These are phyloP conservation scores for Pichia sp. DNA, from an alignment of 1,139 yeast genomes.

Conservation along the genomic window DNA sequence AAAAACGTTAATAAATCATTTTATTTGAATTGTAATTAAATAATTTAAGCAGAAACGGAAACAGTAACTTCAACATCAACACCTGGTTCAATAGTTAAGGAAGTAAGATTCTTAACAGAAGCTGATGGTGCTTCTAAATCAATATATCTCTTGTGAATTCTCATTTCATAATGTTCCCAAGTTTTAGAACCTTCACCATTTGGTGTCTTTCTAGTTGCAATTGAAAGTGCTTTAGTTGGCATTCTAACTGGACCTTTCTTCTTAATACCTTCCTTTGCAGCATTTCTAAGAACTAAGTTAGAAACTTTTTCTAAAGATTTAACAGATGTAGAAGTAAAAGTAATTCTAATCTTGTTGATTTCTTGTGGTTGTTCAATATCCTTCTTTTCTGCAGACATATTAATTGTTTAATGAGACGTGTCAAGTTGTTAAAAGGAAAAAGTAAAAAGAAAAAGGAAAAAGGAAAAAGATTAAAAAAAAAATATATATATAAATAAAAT, in stretches of 20 bases:
- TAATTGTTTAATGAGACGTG: constrained; percentile 27
- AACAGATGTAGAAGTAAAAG: constrained; percentile 98
- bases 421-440: constrained; percentile 10
- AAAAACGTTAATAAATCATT: too few relatives aligned
- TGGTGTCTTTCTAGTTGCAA: constrained; percentile 99
- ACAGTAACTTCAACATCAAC: constrained; percentile 54
- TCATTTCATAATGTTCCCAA: constrained; percentile 99
- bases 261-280: constrained; percentile 72
- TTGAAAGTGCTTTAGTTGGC: constrained; percentile 98
- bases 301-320: constrained; percentile 96
- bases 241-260: constrained; percentile 99
- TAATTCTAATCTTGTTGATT: constrained; percentile 97
- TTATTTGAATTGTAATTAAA: background rate
- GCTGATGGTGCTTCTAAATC: constrained; percentile 97
- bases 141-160: constrained; percentile 99
- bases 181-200: constrained; percentile 99
- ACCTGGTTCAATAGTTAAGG: constrained; percentile 74
- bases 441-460: constrained; percentile 13
- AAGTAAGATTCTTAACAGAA: constrained; percentile 92
- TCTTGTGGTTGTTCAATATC: constrained; percentile 74
- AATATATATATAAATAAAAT: background rate
- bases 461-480: background rate
- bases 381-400: constrained; percentile 74
- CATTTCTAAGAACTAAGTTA: constrained; percentile 83
- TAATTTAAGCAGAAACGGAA: constrained; percentile 32